These are phyloP conservation scores for Dictyostelium capitatum DNA, from an alignment of 78 protist species.

Conservation along the genomic window DNA sequence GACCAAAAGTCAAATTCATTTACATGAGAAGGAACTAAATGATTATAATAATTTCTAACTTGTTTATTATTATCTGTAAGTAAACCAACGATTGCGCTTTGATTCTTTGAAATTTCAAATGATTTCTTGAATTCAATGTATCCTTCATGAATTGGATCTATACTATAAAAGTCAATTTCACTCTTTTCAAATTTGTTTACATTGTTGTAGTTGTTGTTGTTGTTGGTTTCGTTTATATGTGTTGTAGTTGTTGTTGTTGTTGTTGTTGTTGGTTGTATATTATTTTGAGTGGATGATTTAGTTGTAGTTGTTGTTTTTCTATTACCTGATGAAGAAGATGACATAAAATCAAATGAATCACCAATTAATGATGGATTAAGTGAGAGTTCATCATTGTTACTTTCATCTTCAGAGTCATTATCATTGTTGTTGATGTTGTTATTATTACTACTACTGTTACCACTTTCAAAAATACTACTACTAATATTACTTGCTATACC, in stretches of 20 bases:
- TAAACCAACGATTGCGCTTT: neutral
- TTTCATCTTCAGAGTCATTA: neutral
- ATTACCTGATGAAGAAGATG: neutral
- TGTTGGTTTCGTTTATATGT: neutral
- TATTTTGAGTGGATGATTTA: neutral
- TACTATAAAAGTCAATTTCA: neutral
- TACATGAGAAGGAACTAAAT: slow-evolving; percentile 31
- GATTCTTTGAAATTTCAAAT: neutral
- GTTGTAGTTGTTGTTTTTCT: neutral
- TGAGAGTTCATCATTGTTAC: neutral
- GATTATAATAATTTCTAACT: slow-evolving; percentile 8
- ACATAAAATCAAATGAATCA: neutral
- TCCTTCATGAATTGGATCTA: neutral
- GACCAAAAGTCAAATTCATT: slow-evolving; percentile 23
- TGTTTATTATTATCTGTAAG: neutral
- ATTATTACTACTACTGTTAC: neutral
- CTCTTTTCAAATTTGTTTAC: neutral
- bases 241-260: neutral
- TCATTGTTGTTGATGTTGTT: neutral
- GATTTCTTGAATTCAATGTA: neutral
- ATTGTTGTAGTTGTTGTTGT: neutral
- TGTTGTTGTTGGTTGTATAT: neutral
- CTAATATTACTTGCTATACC: neutral
- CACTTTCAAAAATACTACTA: neutral
- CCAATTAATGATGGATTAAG: slow-evolving; percentile 1